A percentile compares a stretch with the other conserved stretches of the same genome.
phyloP scores from a whole-genome alignment of 331 rosid genomes.

The Erythrophleum ivorense region DNA sequence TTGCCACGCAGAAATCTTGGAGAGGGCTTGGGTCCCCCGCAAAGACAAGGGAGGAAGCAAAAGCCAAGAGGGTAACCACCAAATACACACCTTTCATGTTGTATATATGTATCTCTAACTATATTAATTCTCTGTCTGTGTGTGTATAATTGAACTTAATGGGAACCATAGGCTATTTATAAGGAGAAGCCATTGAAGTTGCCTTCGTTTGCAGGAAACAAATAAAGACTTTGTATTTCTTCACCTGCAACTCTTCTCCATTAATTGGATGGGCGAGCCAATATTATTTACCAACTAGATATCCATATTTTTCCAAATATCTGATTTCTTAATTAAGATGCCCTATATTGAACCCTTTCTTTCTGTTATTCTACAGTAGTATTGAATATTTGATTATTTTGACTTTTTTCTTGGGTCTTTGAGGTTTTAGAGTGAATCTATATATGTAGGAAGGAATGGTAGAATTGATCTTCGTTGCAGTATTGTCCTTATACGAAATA shows the following conservation, averaged over 20 bases:
- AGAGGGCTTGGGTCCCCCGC: background rate
- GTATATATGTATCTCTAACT: too few relatives aligned
- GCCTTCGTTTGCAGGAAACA: background rate
- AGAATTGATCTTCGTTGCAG: background rate
- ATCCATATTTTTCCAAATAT: background rate
- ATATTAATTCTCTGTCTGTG: too few relatives aligned
- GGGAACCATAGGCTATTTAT: too few relatives aligned
- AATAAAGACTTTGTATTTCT: background rate
- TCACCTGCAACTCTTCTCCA: background rate
- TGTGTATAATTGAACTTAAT: too few relatives aligned
- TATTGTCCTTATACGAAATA: too few relatives aligned
- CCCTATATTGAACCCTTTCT: background rate
- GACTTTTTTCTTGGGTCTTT: background rate
- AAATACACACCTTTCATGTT: background rate
- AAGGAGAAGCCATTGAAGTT: too few relatives aligned
- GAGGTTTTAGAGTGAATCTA: too few relatives aligned
- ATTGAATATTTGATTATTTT: background rate
- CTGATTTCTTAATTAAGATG: background rate
- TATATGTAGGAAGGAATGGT: background rate
- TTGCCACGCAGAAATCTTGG: background rate
- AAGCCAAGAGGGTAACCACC: background rate
- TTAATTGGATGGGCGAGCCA: too few relatives aligned
- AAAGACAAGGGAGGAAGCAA: background rate
- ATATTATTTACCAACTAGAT: background rate
- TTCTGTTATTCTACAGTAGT: background rate